phyloP scores from a whole-genome alignment of 345 rosid species.

The Populus nigra region DNA sequence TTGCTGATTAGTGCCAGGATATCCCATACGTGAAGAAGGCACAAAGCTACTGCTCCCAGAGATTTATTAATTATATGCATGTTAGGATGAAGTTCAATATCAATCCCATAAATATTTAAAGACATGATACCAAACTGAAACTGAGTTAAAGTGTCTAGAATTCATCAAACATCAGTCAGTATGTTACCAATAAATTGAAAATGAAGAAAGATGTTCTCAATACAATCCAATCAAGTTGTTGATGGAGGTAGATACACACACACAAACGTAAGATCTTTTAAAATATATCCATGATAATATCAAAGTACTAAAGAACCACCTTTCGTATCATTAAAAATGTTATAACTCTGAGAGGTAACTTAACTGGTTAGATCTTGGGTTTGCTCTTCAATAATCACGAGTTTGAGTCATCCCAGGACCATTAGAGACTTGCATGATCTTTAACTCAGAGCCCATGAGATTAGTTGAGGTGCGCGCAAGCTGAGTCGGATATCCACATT shows the following conservation, averaged over 20 bases:
- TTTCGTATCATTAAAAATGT: too few species aligned
- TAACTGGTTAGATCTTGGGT: fast-evolving
- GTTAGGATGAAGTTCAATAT: not conserved
- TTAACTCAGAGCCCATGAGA: fast-evolving
- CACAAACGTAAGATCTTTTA: too few species aligned
- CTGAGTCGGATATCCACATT: fast-evolving
- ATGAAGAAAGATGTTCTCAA: not conserved
- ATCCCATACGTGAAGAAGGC: too few species aligned
- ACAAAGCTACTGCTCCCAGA: too few species aligned
- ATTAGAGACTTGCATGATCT: fast-evolving
- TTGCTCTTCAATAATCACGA: too few species aligned
- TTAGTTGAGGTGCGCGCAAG: fast-evolving
- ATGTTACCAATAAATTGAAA: not conserved
- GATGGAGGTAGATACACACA: not conserved
- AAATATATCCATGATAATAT: too few species aligned
- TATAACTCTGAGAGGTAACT: too few species aligned
- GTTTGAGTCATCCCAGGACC: too few species aligned
- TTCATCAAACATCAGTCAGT: not conserved
- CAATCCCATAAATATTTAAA: not conserved
- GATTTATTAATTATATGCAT: not conserved
- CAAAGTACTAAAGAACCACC: too few species aligned
- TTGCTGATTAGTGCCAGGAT: too few species aligned
- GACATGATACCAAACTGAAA: not conserved
- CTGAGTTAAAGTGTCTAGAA: not conserved
- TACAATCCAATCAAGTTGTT: not conserved